Percentiles rank a stretch among this genome's conserved stretches.
These are phyloP conservation scores for Malus asiatica DNA, from an alignment of 306 rosid genomes.

Conservation along the genomic window DNA sequence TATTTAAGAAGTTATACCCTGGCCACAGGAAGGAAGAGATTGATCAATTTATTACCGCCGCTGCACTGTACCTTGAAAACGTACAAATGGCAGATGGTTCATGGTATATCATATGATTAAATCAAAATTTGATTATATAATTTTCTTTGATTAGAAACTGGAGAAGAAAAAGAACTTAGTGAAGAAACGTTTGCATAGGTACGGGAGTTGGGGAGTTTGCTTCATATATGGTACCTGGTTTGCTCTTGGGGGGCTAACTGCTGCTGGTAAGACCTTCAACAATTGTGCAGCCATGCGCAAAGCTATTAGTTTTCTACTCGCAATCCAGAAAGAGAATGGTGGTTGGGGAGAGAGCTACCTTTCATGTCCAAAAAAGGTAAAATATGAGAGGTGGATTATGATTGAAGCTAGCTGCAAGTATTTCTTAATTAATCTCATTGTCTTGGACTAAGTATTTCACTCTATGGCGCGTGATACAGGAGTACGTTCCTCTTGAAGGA, in stretches of 20 bases:
- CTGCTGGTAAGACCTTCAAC: slow-evolving; percentile 47
- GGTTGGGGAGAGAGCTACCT: slow-evolving; percentile 79
- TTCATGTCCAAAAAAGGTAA: slow-evolving; percentile 46
- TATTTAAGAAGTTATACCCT: slow-evolving; percentile 1
- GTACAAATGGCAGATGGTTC: slow-evolving; percentile 7
- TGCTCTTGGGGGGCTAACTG: slow-evolving; percentile 53
- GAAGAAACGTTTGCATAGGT: slow-evolving; percentile 4
- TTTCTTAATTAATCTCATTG: background rate
- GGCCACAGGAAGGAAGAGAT: slow-evolving; percentile 5
- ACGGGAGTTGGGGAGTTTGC: slow-evolving; percentile 61
- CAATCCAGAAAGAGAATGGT: slow-evolving; percentile 41
- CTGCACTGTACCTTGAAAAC: background rate
- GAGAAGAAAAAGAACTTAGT: background rate
- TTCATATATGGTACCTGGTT: slow-evolving; percentile 59
- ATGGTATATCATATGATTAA: background rate
- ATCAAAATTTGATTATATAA: background rate
- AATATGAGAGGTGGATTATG: background rate
- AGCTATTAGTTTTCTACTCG: slow-evolving; percentile 43
- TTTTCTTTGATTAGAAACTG: background rate
- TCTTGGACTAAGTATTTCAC: background rate
- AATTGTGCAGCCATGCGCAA: slow-evolving; percentile 36
- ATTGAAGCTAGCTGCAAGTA: background rate
- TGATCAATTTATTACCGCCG: background rate
- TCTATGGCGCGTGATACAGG: slow-evolving; percentile 5
- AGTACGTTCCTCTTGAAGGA: slow-evolving; percentile 40